phyloP scores from a whole-genome alignment of 2,329 filamentous ascomycete genomes.

The Teratosphaeria nubilosa region DNA sequence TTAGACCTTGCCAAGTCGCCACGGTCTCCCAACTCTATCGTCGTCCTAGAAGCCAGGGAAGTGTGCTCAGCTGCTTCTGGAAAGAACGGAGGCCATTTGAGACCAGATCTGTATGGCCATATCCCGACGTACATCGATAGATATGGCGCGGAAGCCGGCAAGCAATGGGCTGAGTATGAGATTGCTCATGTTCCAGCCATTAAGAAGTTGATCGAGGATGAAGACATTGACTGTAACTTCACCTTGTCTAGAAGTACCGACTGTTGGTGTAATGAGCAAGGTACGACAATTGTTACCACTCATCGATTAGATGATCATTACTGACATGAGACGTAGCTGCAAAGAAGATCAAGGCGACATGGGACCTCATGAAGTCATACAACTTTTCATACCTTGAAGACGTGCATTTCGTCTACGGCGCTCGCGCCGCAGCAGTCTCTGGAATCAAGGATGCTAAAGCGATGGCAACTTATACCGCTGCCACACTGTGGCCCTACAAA shows the following conservation, averaged over 20 bases:
- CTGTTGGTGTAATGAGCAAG: conserved; percentile 22
- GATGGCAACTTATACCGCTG: conserved; percentile 38
- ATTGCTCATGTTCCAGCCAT: conserved; percentile 20
- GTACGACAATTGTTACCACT: neutral
- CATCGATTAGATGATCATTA: neutral
- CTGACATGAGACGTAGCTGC: neutral
- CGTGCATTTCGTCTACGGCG: conserved; percentile 19
- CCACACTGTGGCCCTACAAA: conserved; percentile 68
- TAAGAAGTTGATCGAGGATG: conserved; percentile 23
- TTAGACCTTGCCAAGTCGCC: conserved; percentile 8
- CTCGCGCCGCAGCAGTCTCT: conserved; percentile 24
- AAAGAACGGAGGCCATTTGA: conserved; percentile 33
- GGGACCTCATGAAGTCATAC: conserved; percentile 17
- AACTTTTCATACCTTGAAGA: conserved; percentile 19
- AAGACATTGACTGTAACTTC: conserved; percentile 34
- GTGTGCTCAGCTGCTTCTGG: conserved; percentile 63
- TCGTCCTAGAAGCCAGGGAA: conserved; percentile 65
- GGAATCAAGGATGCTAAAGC: conserved; percentile 30
- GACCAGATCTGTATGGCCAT: conserved; percentile 26
- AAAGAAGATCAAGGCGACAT: neutral
- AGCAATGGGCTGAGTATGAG: conserved; percentile 8
- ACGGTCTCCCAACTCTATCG: conserved; percentile 33
- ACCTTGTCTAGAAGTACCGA: conserved; percentile 29
- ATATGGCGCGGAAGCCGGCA: conserved; percentile 1
- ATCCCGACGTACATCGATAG: conserved; percentile 13